A percentile compares a stretch with the other conserved stretches of the same genome.
These are phyloP conservation scores for Beauveria australis DNA, from an alignment of 2,329 filamentous ascomycete genomes.

Conservation along the genomic window DNA sequence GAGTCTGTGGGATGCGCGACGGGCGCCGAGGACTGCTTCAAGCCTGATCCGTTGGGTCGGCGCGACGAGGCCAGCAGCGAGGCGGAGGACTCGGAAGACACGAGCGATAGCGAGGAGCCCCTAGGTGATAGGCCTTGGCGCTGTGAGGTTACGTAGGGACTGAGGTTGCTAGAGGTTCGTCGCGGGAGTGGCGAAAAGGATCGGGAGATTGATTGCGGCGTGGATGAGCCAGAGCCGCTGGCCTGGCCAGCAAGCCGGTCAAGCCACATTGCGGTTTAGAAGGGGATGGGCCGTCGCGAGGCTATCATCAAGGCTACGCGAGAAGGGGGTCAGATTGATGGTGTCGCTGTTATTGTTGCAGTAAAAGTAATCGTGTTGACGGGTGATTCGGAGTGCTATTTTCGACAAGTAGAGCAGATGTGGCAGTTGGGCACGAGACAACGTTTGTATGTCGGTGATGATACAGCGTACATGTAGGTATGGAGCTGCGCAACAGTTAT, in stretches of 20 bases:
- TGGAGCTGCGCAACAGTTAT: conserved; percentile 4
- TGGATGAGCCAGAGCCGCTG: conserved; percentile 47
- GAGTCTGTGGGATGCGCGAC: conserved; percentile 56
- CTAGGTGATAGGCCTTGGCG: conserved; percentile 61
- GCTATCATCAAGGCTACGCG: conserved; percentile 8
- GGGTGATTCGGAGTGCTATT: neutral
- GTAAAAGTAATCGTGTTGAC: too few relatives aligned
- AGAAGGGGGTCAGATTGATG: neutral
- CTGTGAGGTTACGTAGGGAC: conserved; percentile 59
- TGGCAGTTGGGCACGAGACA: neutral
- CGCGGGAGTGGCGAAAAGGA: conserved; percentile 63
- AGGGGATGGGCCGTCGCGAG: conserved; percentile 7
- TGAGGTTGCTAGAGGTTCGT: conserved; percentile 59
- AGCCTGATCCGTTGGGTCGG: conserved; percentile 57
- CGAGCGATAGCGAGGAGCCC: conserved; percentile 71
- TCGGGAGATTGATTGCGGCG: conserved; percentile 55
- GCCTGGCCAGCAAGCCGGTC: conserved; percentile 73
- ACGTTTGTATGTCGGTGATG: conserved; percentile 4
- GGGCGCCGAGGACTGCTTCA: conserved; percentile 48
- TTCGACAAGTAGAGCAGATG: neutral
- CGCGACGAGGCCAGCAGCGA: conserved; percentile 63
- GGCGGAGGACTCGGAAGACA: conserved; percentile 65
- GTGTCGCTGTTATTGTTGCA: neutral
- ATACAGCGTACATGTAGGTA: conserved; percentile 2
- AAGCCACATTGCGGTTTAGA: conserved; percentile 64